These are phyloP conservation scores for Heterotrichella gracilis DNA, from an alignment of 352 stramenopile genomes.

Conservation along the genomic window DNA sequence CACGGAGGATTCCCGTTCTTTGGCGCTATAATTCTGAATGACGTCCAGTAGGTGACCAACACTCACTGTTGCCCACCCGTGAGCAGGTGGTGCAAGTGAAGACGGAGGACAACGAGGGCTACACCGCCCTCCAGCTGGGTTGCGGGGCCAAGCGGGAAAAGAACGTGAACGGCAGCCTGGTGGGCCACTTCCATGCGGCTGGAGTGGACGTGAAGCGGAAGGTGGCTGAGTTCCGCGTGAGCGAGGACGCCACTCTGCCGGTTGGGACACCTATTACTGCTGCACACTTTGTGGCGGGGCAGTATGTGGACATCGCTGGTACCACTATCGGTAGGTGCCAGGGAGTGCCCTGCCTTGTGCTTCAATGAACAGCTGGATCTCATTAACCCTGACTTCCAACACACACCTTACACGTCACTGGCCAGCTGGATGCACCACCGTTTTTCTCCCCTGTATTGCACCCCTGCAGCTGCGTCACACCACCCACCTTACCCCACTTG, in stretches of 20 bases:
- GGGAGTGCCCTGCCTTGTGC: too few relatives aligned
- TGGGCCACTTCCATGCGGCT: slow-evolving; percentile 46
- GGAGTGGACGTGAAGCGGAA: slow-evolving; percentile 58
- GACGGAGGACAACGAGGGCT: slow-evolving; percentile 55
- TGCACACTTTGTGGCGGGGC: slow-evolving; percentile 78
- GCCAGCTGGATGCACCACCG: too few relatives aligned
- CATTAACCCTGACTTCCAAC: too few relatives aligned
- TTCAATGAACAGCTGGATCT: too few relatives aligned
- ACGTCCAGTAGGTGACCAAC: slow-evolving; percentile 37
- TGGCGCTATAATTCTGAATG: not conserved
- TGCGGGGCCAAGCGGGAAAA: slow-evolving; percentile 69
- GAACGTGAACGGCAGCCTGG: slow-evolving; percentile 60
- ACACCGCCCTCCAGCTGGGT: slow-evolving; percentile 66
- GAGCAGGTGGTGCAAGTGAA: slow-evolving; percentile 75
- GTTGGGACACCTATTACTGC: slow-evolving; percentile 59
- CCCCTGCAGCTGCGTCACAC: not conserved
- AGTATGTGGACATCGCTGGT: slow-evolving; percentile 80
- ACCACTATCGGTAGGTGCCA: slow-evolving; percentile 39
- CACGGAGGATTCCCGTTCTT: not conserved
- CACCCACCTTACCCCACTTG: too few relatives aligned
- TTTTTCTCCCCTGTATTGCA: not conserved
- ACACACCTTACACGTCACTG: too few relatives aligned
- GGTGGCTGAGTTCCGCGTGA: slow-evolving; percentile 67
- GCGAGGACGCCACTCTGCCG: slow-evolving; percentile 30
- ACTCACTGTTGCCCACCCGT: too few relatives aligned